Conservation (phyloP, 805 yeast species). For the Pichia californica region DNA sequence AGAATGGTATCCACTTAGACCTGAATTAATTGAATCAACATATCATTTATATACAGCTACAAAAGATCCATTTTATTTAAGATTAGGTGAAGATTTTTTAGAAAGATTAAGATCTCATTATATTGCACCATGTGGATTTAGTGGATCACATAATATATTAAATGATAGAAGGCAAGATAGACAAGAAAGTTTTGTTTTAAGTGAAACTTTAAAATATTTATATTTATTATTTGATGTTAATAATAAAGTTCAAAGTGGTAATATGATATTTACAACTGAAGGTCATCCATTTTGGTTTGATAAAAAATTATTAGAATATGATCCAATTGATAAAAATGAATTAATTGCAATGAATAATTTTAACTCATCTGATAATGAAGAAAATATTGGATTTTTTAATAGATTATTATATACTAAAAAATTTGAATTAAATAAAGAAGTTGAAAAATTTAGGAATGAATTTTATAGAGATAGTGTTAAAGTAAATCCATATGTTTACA, state of each 20-base stretch:
- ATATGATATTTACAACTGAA: constrained; percentile 68
- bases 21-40: constrained; percentile 87
- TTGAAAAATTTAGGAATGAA: constrained; percentile 12
- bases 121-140: constrained; percentile 68
- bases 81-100: constrained; percentile 64
- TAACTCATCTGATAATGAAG: constrained; percentile 1
- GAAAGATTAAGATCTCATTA: constrained; percentile 46
- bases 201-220: constrained; percentile 82
- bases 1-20: constrained; percentile 91
- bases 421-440: constrained; percentile 12
- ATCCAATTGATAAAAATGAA: constrained; percentile 17
- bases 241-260: constrained; percentile 40
- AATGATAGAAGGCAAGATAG: constrained; percentile 62
- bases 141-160: constrained; percentile 65
- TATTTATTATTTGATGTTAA: constrained; percentile 70
- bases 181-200: constrained; percentile 86
- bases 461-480: constrained; percentile 4
- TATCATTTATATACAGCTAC: constrained; percentile 81
- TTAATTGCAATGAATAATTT: constrained; percentile 8
- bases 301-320: constrained; percentile 18
- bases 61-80: constrained; percentile 72
- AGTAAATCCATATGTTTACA: not conserved
- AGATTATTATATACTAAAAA: not conserved
- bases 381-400: constrained; percentile 1
- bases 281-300: constrained; percentile 86